These are phyloP conservation scores for Aspergillus costaricaensis DNA, from an alignment of 2,329 filamentous ascomycete species.

Conservation along the genomic window DNA sequence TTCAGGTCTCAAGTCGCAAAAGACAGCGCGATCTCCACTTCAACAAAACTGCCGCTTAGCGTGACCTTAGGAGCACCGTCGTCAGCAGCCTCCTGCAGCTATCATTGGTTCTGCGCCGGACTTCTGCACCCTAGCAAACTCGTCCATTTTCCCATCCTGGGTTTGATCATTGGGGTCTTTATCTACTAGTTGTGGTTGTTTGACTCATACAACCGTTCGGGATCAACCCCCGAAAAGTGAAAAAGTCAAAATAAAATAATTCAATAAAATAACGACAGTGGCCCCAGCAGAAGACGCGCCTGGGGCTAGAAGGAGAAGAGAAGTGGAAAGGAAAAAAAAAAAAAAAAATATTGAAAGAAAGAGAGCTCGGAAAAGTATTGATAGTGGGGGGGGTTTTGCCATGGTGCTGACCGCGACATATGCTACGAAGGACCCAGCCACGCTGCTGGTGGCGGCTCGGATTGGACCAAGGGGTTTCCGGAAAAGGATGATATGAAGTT, in stretches of 20 bases:
- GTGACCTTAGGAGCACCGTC: background rate
- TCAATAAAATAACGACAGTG: too few species aligned
- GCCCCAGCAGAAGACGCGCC: background rate
- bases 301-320: background rate
- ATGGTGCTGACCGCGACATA: background rate
- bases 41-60: background rate
- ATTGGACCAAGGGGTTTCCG: constrained; percentile 10
- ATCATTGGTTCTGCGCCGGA: background rate
- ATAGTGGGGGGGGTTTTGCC: constrained; percentile 13
- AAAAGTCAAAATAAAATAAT: background rate
- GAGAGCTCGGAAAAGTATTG: background rate
- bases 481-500: constrained; percentile 18
- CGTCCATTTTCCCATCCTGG: background rate
- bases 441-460: background rate
- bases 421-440: background rate
- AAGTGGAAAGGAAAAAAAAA: background rate
- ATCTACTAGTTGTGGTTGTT: background rate
- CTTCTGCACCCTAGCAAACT: background rate
- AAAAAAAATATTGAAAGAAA: background rate
- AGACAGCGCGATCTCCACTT: background rate
- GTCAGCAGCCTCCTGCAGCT: constrained; percentile 2
- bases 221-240: background rate
- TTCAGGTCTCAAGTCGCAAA: background rate
- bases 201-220: background rate
- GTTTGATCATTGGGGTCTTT: too few species aligned